These are phyloP conservation scores for Myxozyma vanderwaltii DNA, from an alignment of 805 yeast genomes.

Conservation along the genomic window DNA sequence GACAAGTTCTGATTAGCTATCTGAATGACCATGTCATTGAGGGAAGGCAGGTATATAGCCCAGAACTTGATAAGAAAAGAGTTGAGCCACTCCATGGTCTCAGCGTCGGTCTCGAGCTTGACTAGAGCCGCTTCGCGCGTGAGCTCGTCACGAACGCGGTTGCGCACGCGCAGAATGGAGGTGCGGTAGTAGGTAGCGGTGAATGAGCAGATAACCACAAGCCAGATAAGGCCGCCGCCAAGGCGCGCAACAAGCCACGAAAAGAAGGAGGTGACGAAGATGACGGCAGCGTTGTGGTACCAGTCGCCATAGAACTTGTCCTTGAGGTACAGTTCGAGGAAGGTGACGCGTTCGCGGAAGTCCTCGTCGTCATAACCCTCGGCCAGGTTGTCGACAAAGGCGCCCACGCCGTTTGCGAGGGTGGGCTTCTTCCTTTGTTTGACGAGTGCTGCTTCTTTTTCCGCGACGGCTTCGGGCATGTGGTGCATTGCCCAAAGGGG, in stretches of 20 bases:
- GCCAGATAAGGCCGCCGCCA: slow-evolving; percentile 75
- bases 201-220: slow-evolving; percentile 68
- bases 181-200: slow-evolving; percentile 75
- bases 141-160: slow-evolving; percentile 71
- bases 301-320: slow-evolving; percentile 86
- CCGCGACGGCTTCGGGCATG: slow-evolving; percentile 9
- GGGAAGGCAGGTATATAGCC: slow-evolving; percentile 85
- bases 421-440: slow-evolving; percentile 1
- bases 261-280: slow-evolving; percentile 65
- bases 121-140: slow-evolving; percentile 83
- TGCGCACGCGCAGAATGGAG: slow-evolving; percentile 77
- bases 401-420: slow-evolving; percentile 10
- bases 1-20: slow-evolving; percentile 84
- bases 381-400: slow-evolving; percentile 20
- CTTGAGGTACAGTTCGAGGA: slow-evolving; percentile 75
- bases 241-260: slow-evolving; percentile 82
- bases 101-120: slow-evolving; percentile 83
- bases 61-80: slow-evolving; percentile 87
- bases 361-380: slow-evolving; percentile 24
- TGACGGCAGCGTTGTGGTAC: slow-evolving; percentile 84
- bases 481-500: slow-evolving; percentile 29
- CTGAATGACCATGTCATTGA: slow-evolving; percentile 81
- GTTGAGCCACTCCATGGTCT: slow-evolving; percentile 95
- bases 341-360: slow-evolving; percentile 54
- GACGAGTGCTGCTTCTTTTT: not conserved